Evolutionary conservation across 305 asterid genomes (phyloP).

Genomic region (Solanum hybrid): DNA sequence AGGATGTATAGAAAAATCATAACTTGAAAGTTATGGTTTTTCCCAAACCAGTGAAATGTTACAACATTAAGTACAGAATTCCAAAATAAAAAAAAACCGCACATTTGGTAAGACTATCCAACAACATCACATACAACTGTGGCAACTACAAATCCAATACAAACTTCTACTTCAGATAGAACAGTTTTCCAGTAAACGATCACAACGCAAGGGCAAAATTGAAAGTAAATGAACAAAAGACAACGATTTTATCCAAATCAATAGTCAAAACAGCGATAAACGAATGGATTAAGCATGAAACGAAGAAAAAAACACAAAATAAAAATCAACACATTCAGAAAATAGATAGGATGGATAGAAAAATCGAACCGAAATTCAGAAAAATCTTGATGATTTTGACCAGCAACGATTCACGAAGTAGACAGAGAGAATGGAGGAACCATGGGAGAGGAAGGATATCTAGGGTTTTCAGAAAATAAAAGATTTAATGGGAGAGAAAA

Average conservation of each 20-base stretch:
- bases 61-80: background rate
- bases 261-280: background rate
- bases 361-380: background rate
- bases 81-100: background rate
- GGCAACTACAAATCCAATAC: background rate
- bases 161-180: background rate
- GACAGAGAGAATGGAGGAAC: background rate
- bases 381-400: background rate
- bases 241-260: background rate
- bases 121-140: background rate
- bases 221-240: background rate
- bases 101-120: background rate
- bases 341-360: background rate
- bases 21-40: background rate
- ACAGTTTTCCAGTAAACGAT: background rate
- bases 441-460: background rate
- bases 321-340: background rate
- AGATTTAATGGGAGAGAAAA: background rate
- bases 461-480: slow-evolving; percentile 2
- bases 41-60: background rate
- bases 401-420: background rate
- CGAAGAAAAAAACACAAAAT: background rate
- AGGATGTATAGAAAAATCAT: background rate
- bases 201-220: background rate
- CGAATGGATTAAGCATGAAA: background rate